Evolutionary conservation across 345 rosid genomes (phyloP).

Genomic region (Pistacia atlantica): DNA sequence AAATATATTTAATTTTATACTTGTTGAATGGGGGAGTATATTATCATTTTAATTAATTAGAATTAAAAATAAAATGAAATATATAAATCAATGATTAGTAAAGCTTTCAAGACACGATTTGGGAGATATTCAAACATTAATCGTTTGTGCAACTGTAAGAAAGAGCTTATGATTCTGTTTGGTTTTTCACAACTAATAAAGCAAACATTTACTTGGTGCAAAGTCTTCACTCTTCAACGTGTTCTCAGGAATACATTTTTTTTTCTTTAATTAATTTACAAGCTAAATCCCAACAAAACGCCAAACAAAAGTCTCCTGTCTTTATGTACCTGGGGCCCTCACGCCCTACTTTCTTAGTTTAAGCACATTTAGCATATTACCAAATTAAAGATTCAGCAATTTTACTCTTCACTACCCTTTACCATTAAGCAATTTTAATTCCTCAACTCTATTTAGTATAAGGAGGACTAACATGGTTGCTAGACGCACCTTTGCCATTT

Average conservation of each 20-base stretch:
- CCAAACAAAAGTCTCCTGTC: neutral
- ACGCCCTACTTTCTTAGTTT: neutral
- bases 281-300: conserved; percentile 4
- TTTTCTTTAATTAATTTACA: neutral
- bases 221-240: neutral
- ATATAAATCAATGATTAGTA: conserved; percentile 15
- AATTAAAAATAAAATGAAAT: neutral
- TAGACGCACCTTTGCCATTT: too few species aligned
- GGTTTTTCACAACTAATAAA: neutral
- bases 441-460: too few species aligned
- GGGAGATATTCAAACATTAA: neutral
- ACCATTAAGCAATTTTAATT: too few species aligned
- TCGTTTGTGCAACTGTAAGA: neutral
- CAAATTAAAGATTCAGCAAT: neutral
- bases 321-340: neutral
- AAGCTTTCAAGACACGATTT: conserved; percentile 27
- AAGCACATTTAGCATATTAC: neutral
- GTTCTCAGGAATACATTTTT: neutral
- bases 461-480: too few species aligned
- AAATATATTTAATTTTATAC: too few species aligned
- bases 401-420: too few species aligned
- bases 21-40: too few species aligned
- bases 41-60: too few species aligned
- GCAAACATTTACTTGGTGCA: conserved; percentile 23
- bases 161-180: conserved; percentile 17